Percentiles rank a stretch among this genome's conserved stretches.
Evolutionary conservation across 306 rosid species (phyloP).

Genomic region (Lathyrus aphaca): DNA sequence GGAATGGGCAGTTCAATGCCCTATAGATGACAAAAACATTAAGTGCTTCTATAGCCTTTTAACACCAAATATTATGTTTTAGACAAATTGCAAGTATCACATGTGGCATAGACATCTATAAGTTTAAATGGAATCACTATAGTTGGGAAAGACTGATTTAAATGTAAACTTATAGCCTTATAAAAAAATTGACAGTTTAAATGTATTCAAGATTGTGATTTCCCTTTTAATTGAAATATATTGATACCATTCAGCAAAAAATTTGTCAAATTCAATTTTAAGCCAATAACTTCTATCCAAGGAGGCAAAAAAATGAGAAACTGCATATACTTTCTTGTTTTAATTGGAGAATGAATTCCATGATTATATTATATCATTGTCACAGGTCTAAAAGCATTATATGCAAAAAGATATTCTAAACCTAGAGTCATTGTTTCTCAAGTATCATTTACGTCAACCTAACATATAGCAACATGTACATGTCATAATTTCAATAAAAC

Average conservation of each 20-base stretch:
- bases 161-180: not conserved
- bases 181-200: not conserved
- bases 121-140: not conserved
- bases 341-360: not conserved
- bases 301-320: not conserved
- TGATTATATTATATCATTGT: not conserved
- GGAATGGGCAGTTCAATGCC: constrained; percentile 10
- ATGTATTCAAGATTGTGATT: constrained; percentile 20
- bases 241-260: not conserved
- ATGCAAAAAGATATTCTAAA: constrained; percentile 27
- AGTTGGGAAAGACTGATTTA: not conserved
- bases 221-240: constrained; percentile 1
- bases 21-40: not conserved
- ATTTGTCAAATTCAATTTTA: constrained; percentile 13
- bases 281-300: not conserved
- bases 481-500: too few species aligned
- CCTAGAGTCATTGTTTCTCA: not conserved
- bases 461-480: constrained; percentile 7
- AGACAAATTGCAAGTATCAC: constrained; percentile 17
- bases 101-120: constrained; percentile 2
- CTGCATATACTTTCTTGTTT: not conserved
- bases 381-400: too few species aligned
- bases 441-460: constrained; percentile 1
- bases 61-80: not conserved
- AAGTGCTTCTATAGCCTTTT: constrained; percentile 26